phyloP scores from a whole-genome alignment of 176 grass and related monocot species.

The Lolium multiflorum region DNA sequence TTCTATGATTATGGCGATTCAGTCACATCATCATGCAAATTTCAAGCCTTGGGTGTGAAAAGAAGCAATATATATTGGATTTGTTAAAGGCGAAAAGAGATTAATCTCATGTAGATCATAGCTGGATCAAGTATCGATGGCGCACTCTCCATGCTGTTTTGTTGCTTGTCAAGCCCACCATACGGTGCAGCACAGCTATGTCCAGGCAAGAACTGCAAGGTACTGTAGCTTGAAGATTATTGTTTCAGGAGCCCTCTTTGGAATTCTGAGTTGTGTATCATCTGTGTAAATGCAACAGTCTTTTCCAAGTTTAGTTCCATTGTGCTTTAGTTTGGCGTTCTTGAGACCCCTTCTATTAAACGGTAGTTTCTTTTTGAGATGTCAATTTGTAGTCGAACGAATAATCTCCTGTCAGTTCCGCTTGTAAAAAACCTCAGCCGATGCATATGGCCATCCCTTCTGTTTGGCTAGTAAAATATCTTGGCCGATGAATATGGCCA shows the following conservation, averaged over 20 bases:
- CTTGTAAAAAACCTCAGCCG: background rate
- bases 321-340: background rate
- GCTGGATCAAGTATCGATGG: conserved; percentile 15
- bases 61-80: conserved; percentile 25
- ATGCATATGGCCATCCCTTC: too few relatives aligned
- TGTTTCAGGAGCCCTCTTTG: conserved; percentile 19
- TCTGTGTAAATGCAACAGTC: conserved; percentile 1
- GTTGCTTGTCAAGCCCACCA: background rate
- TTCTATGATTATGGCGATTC: conserved; percentile 35
- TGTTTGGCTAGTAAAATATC: too few relatives aligned
- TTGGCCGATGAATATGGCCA: too few relatives aligned
- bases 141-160: conserved; percentile 23
- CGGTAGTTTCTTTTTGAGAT: background rate
- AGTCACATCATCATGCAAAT: conserved; percentile 19
- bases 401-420: background rate
- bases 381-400: background rate
- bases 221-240: background rate
- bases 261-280: conserved; percentile 15
- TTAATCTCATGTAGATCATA: conserved; percentile 24
- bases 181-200: background rate
- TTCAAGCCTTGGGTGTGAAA: conserved; percentile 16
- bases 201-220: conserved; percentile 14
- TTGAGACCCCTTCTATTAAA: background rate
- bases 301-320: conserved; percentile 5
- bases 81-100: conserved; percentile 16